Percentiles rank a stretch among this genome's conserved stretches.
Evolutionary conservation across 2,329 filamentous ascomycete genomes (phyloP).

Genomic region (Lachnellula occidentalis): DNA sequence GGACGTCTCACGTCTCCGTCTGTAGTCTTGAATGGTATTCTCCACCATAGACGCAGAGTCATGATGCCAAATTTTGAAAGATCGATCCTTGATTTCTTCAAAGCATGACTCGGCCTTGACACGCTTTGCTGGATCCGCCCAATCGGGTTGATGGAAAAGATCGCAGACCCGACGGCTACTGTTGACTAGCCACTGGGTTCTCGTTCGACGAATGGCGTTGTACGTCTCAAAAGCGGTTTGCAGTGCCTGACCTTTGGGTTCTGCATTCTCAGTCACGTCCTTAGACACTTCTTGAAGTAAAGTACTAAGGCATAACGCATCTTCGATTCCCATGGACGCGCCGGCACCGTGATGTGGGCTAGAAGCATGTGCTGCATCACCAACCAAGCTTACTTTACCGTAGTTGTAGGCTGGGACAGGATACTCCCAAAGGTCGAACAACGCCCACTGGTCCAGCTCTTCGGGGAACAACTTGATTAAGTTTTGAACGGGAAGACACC

Average conservation of each 20-base stretch:
- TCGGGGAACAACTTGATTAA: conserved; percentile 38
- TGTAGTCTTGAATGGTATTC: conserved; percentile 1
- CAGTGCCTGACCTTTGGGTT: conserved; percentile 17
- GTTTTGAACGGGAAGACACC: conserved; percentile 29
- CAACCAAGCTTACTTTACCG: conserved; percentile 42
- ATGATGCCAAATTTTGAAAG: conserved; percentile 10
- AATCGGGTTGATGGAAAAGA: conserved; percentile 26
- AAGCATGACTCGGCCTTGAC: conserved; percentile 23
- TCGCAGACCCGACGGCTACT: conserved; percentile 32
- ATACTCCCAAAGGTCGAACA: conserved; percentile 52
- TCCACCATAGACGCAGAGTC: conserved; percentile 9
- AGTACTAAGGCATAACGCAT: conserved; percentile 39
- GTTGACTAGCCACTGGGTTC: conserved; percentile 35
- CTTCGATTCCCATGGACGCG: conserved; percentile 51
- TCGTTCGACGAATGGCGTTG: conserved; percentile 33
- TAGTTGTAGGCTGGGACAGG: conserved; percentile 39
- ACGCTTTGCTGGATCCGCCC: conserved; percentile 23
- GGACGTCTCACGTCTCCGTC: background rate
- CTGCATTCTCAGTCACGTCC: conserved; percentile 10
- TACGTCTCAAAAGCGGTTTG: conserved; percentile 33
- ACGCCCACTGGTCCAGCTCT: conserved; percentile 44
- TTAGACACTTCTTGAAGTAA: background rate
- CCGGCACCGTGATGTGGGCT: conserved; percentile 52
- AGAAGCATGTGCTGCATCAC: conserved; percentile 51
- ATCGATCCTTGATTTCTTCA: conserved; percentile 20